Evolutionary conservation across 73 alveolate genomes (phyloP).

Genomic region (Tetrahymena elliotti): DNA sequence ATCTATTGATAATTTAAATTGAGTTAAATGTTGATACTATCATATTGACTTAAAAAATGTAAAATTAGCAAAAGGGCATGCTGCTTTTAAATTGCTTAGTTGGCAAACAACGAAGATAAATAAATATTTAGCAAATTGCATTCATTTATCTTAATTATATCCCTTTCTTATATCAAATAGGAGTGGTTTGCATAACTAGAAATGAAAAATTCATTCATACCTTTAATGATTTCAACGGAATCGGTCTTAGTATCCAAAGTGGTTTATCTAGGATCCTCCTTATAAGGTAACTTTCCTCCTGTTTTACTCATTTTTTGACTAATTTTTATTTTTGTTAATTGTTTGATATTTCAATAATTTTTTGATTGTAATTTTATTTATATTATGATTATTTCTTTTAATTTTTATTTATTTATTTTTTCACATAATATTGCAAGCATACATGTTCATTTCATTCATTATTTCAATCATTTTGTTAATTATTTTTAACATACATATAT

Average conservation of each 20-base stretch:
- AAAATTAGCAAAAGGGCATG: background rate
- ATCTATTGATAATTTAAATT: conserved; percentile 7
- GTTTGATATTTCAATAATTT: background rate
- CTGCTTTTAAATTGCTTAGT: background rate
- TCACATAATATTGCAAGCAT: background rate
- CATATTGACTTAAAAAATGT: background rate
- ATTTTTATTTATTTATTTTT: background rate
- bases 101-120: too few species aligned
- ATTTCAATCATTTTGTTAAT: too few species aligned
- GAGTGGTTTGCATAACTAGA: too few species aligned
- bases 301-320: background rate
- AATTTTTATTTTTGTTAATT: background rate
- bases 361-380: background rate
- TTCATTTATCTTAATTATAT: too few species aligned
- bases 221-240: conserved; percentile 32
- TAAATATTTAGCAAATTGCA: too few species aligned
- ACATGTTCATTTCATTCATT: too few species aligned
- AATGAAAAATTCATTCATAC: background rate
- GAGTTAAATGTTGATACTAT: too few species aligned
- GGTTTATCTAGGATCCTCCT: background rate
- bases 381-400: background rate
- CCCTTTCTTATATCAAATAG: too few species aligned
- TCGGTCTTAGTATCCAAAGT: conserved; percentile 3
- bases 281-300: background rate
- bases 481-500: too few species aligned